Conservation (phyloP, 208 protist genomes). For the Spongospora subterranea region DNA sequence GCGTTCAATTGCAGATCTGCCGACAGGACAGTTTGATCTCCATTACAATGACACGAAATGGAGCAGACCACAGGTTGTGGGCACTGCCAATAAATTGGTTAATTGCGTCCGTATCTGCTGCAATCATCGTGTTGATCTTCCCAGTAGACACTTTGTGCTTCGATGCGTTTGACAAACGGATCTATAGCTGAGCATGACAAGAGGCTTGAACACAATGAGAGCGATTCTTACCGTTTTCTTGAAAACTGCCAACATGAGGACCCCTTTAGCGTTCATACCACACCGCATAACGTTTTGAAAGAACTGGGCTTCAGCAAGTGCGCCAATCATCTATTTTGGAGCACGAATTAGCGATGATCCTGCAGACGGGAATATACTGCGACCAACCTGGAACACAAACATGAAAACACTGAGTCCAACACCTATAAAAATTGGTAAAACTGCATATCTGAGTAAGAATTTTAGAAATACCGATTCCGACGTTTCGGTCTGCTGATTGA, state of each 20-base stretch:
- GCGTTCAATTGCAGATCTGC: neutral
- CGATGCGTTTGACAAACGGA: neutral
- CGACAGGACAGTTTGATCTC: neutral
- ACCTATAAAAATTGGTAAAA: constrained; percentile 11
- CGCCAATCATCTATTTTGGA: constrained; percentile 61
- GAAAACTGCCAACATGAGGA: neutral
- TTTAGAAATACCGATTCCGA: constrained; percentile 10
- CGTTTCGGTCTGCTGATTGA: neutral
- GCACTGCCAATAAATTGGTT: constrained; percentile 35
- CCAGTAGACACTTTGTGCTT: constrained; percentile 33
- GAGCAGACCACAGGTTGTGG: constrained; percentile 61
- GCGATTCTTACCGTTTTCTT: neutral
- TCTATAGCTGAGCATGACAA: neutral
- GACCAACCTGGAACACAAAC: constrained; percentile 59
- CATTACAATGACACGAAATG: constrained; percentile 57
- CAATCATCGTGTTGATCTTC: constrained; percentile 50
- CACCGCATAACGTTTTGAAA: constrained; percentile 60
- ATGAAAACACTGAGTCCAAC: constrained; percentile 6
- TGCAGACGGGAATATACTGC: too few species aligned
- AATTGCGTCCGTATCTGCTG: constrained; percentile 31
- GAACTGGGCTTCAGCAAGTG: constrained; percentile 55
- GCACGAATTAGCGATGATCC: too few species aligned
- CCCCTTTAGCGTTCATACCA: constrained; percentile 50
- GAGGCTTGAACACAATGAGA: neutral
- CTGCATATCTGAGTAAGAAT: neutral